A percentile compares a stretch with the other conserved stretches of the same genome.
These are phyloP conservation scores for Stemphylium vesicarium DNA, from an alignment of 2,329 filamentous ascomycete genomes.

Conservation along the genomic window DNA sequence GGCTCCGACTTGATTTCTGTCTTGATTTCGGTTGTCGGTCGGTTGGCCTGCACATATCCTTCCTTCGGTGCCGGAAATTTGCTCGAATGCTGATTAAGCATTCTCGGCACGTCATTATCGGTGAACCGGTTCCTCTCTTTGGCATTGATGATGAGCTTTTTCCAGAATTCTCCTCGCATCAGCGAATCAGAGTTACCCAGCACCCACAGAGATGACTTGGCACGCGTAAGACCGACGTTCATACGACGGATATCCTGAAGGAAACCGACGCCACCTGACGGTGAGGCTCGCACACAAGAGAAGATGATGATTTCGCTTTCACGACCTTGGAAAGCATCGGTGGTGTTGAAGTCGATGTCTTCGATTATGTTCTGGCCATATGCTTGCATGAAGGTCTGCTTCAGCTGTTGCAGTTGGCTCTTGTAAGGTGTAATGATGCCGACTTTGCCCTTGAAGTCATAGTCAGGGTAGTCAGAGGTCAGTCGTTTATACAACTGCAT, in stretches of 20 bases:
- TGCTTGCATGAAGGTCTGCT: conserved; percentile 71
- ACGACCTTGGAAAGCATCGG: conserved; percentile 95
- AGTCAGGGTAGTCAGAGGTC: conserved; percentile 69
- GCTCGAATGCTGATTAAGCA: conserved; percentile 62
- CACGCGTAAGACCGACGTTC: conserved; percentile 97
- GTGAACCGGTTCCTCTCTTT: conserved; percentile 77
- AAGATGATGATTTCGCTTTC: conserved; percentile 99
- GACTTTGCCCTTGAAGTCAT: conserved; percentile 80
- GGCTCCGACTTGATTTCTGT: conserved; percentile 31
- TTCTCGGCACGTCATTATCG: conserved; percentile 64
- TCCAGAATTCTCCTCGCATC: conserved; percentile 89
- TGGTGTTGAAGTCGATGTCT: conserved; percentile 95
- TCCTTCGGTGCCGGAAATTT: conserved; percentile 45
- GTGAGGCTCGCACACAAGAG: conserved; percentile 92
- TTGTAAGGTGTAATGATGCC: conserved; percentile 99
- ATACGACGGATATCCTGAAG: conserved; percentile 97
- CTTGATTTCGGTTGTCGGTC: conserved; percentile 28
- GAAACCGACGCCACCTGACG: conserved; percentile 97
- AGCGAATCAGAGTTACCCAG: conserved; percentile 89
- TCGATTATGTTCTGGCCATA: conserved; percentile 79
- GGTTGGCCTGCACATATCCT: conserved; percentile 28
- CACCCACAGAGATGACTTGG: conserved; percentile 96
- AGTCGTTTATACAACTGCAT: conserved; percentile 84
- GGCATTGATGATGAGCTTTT: conserved; percentile 82
- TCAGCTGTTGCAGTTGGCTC: conserved; percentile 83